Conservation (phyloP, 345 rosid genomes). For the Eucalyptus marginata region DNA sequence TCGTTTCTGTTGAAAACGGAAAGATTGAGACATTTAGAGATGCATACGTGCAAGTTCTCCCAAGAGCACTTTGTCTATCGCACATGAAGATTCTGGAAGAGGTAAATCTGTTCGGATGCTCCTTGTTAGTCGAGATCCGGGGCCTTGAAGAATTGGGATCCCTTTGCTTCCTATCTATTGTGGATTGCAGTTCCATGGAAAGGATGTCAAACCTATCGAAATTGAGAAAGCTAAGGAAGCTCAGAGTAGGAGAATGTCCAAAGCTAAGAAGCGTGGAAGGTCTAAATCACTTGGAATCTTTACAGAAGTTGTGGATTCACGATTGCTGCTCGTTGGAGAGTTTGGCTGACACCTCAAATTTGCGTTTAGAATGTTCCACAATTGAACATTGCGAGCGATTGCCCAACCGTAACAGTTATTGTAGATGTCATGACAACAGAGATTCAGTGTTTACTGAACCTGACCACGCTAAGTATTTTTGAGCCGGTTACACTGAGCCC, state of each 20-base stretch:
- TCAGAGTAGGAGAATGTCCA: not conserved
- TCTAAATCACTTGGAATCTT: not conserved
- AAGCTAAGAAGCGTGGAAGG: not conserved
- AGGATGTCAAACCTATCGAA: not conserved
- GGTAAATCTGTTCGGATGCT: not conserved
- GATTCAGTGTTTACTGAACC: not conserved
- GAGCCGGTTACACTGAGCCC: not conserved
- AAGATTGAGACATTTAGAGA: not conserved
- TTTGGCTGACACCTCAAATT: not conserved
- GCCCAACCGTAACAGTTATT: not conserved
- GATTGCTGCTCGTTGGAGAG: not conserved
- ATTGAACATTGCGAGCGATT: not conserved
- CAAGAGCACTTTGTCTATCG: not conserved
- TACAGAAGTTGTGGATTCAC: not conserved
- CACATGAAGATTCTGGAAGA: not conserved
- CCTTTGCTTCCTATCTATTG: not conserved
- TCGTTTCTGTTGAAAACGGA: fast-evolving
- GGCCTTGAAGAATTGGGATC: not conserved
- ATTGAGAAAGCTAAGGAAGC: not conserved
- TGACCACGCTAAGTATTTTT: fast-evolving
- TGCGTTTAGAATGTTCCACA: not conserved
- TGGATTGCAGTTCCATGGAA: not conserved
- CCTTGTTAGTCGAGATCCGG: not conserved
- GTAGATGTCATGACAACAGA: not conserved
- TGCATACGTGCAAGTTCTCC: not conserved